Evolutionary conservation across 2,329 filamentous ascomycete species (phyloP).

Genomic region (Erysiphe pulchra): DNA sequence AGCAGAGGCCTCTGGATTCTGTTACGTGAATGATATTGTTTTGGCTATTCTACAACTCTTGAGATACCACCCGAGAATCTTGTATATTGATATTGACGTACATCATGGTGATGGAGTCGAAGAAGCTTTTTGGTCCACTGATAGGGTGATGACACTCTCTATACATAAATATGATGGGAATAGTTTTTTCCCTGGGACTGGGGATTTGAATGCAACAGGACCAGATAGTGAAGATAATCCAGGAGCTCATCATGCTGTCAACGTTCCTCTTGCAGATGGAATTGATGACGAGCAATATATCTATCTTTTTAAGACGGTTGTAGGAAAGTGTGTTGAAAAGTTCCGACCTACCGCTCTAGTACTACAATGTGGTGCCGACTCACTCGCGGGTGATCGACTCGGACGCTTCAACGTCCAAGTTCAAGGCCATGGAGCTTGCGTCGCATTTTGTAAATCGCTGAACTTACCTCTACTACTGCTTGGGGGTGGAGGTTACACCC

Average conservation of each 20-base stretch:
- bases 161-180: conserved; percentile 87
- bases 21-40: conserved; percentile 98
- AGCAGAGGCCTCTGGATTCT: conserved; percentile 81
- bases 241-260: conserved; percentile 71
- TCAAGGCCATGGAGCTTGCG: conserved; percentile 75
- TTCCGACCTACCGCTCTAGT: conserved; percentile 85
- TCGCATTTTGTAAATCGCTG: conserved; percentile 64
- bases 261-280: conserved; percentile 72
- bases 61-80: conserved; percentile 54
- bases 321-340: conserved; percentile 50
- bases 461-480: conserved; percentile 67
- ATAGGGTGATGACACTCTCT: conserved; percentile 75
- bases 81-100: conserved; percentile 88
- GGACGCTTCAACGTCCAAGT: conserved; percentile 95
- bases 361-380: conserved; percentile 87
- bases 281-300: conserved; percentile 81
- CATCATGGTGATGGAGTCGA: conserved; percentile 82
- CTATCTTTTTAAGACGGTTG: conserved; percentile 57
- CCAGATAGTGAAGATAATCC: conserved; percentile 62
- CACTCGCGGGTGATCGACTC: conserved; percentile 72
- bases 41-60: conserved; percentile 75
- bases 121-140: conserved; percentile 72
- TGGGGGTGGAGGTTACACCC: conserved; percentile 88
- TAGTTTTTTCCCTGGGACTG: conserved; percentile 74
- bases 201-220: conserved; percentile 64